phyloP scores from a whole-genome alignment of 345 rosid species.

The Sapria himalayana region DNA sequence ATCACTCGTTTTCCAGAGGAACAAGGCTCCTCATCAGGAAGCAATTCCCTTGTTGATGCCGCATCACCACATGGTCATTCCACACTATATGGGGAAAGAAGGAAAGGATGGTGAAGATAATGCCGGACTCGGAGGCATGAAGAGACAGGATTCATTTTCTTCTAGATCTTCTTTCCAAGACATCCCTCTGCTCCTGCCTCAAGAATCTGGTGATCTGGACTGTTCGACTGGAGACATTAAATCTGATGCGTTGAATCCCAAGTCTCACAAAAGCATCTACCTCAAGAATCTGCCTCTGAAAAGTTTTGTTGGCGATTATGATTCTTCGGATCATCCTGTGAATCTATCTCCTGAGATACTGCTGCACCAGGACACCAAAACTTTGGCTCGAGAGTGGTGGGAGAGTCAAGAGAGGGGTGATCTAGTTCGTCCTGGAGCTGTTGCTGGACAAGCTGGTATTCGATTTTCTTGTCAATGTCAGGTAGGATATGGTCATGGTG shows the following conservation, averaged over 20 bases:
- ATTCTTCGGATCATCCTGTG: slow-evolving; percentile 14
- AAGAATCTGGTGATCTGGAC: slow-evolving; percentile 44
- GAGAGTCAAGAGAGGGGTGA: slow-evolving; percentile 64
- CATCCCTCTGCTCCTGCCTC: slow-evolving; percentile 85
- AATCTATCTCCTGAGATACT: slow-evolving; percentile 12
- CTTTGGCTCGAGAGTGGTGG: slow-evolving; percentile 68
- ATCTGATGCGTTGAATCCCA: slow-evolving; percentile 19
- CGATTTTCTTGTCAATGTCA: slow-evolving; percentile 82
- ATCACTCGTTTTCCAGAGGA: slow-evolving; percentile 57
- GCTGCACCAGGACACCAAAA: slow-evolving; percentile 16
- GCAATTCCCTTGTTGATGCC: slow-evolving; percentile 93
- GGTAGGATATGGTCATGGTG: slow-evolving; percentile 28
- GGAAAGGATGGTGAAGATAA: slow-evolving; percentile 23
- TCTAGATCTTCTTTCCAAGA: slow-evolving; percentile 66
- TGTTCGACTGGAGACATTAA: slow-evolving; percentile 18
- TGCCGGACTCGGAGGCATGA: slow-evolving; percentile 16
- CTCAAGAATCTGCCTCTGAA: slow-evolving; percentile 63
- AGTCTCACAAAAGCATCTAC: slow-evolving; percentile 25
- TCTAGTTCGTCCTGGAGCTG: slow-evolving; percentile 37
- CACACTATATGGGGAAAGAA: slow-evolving; percentile 73
- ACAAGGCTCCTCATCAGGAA: slow-evolving; percentile 88
- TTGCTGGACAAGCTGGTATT: slow-evolving; percentile 76
- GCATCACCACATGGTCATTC: slow-evolving; percentile 97
- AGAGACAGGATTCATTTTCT: slow-evolving; percentile 55
- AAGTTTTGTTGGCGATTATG: slow-evolving; percentile 69